A percentile compares a stretch with the other conserved stretches of the same genome.
phyloP scores from a whole-genome alignment of 23 red algal genomes.

The Gracilaria domingensis region DNA sequence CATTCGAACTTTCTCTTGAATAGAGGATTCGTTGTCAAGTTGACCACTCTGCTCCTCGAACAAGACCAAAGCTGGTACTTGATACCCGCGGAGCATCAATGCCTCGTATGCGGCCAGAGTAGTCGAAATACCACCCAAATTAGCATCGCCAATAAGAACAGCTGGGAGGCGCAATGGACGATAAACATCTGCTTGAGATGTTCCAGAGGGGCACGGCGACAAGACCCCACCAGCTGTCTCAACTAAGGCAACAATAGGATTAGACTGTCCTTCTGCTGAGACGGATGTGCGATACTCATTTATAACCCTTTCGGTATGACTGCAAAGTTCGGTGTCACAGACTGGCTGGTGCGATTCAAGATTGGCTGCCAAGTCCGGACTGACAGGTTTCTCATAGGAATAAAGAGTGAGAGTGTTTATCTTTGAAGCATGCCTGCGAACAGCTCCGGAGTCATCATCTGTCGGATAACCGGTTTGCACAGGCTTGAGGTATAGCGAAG shows the following conservation, averaged over 20 bases:
- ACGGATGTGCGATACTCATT: background rate
- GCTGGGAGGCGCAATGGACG: constrained; percentile 82
- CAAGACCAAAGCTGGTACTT: constrained; percentile 77
- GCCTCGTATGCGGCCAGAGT: constrained; percentile 93
- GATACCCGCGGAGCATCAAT: constrained; percentile 73
- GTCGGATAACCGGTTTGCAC: constrained; percentile 89
- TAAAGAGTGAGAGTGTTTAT: constrained; percentile 36
- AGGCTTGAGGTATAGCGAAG: constrained; percentile 85
- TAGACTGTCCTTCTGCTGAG: background rate
- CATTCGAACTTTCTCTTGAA: constrained; percentile 30
- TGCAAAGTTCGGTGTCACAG: constrained; percentile 25
- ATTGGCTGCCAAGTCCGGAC: constrained; percentile 72
- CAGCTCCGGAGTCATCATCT: constrained; percentile 75
- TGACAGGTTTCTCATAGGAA: constrained; percentile 49
- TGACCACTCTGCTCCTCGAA: constrained; percentile 18
- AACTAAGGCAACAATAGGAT: constrained; percentile 32
- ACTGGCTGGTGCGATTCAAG: constrained; percentile 5
- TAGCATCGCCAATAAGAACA: constrained; percentile 85
- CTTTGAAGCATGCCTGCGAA: constrained; percentile 38
- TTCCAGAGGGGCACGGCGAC: constrained; percentile 84
- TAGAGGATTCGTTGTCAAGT: constrained; percentile 59
- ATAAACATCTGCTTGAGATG: constrained; percentile 86
- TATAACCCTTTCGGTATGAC: constrained; percentile 41
- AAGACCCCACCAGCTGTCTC: constrained; percentile 96
- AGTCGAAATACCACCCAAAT: constrained; percentile 88